phyloP scores from a whole-genome alignment of 495 filamentous ascomycete species.

The Halenospora varia region DNA sequence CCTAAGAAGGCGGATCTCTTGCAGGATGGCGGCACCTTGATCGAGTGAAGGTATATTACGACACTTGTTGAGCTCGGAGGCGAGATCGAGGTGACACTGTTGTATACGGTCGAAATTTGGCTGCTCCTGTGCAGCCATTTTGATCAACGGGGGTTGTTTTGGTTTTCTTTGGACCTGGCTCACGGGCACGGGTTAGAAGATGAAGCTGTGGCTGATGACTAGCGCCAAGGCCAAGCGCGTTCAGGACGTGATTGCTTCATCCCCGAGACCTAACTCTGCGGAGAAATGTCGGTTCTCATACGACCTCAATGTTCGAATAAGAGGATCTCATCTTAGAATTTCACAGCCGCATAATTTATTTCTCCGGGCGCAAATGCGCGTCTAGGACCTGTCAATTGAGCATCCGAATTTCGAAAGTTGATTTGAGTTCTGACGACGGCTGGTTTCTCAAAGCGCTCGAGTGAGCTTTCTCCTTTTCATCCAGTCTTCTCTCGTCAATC shows the following conservation, averaged over 20 bases:
- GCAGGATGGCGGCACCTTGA: too few species aligned
- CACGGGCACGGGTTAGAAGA: too few species aligned
- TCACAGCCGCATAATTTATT: neutral
- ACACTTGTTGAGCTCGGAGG: too few species aligned
- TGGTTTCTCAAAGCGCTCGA: neutral
- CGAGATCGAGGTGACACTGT: too few species aligned
- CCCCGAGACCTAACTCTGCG: neutral
- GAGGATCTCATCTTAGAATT: neutral
- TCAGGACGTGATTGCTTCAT: neutral
- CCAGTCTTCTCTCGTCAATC: neutral
- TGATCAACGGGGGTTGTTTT: too few species aligned
- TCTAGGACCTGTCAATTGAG: neutral
- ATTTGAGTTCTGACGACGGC: neutral
- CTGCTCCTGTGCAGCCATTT: too few species aligned
- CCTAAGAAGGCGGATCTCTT: too few species aligned
- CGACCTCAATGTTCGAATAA: neutral
- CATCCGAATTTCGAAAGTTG: neutral
- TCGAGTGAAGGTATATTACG: too few species aligned
- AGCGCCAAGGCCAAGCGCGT: too few species aligned
- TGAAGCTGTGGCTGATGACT: too few species aligned
- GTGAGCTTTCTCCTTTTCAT: neutral
- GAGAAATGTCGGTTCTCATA: neutral
- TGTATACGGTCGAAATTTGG: too few species aligned
- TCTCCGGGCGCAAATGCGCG: neutral
- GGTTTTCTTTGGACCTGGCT: too few species aligned